Percentiles rank a stretch among this genome's conserved stretches.
Conservation (phyloP, 805 yeast genomes). For the Metschnikowia picachoensis region DNA sequence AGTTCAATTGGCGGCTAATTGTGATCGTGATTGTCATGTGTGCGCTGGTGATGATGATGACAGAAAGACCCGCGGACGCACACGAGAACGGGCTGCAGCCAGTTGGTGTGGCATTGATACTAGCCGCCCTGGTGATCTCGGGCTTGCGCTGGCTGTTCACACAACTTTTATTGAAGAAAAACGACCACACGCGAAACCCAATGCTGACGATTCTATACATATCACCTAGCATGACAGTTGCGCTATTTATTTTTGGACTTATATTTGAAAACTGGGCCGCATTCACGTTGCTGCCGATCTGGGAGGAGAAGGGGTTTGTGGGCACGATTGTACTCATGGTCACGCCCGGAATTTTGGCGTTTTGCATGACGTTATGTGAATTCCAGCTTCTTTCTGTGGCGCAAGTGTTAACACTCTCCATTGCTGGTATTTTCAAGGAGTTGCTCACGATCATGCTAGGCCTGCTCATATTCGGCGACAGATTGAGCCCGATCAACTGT, state of each 20-base stretch:
- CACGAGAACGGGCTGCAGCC: conserved; percentile 20
- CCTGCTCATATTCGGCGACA: conserved; percentile 68
- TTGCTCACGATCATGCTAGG: conserved; percentile 76
- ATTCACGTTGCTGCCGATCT: conserved; percentile 53
- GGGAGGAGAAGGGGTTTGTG: conserved; percentile 58
- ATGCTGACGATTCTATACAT: conserved; percentile 78
- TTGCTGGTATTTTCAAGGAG: conserved; percentile 93
- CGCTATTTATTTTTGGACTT: conserved; percentile 59
- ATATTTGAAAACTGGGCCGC: conserved; percentile 62
- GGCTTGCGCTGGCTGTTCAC: conserved; percentile 96
- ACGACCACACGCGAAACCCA: conserved; percentile 64
- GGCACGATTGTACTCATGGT: conserved; percentile 56
- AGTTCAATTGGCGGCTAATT: conserved; percentile 61
- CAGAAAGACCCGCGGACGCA: conserved; percentile 33
- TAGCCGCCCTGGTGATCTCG: conserved; percentile 74
- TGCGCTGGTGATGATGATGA: conserved; percentile 85
- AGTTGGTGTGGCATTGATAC: conserved; percentile 69
- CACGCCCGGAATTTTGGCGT: conserved; percentile 84
- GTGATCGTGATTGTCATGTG: conserved; percentile 77
- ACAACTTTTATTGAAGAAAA: conserved; percentile 67
- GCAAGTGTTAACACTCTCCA: conserved; percentile 77
- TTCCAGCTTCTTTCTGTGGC: conserved; percentile 78
- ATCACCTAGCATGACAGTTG: conserved; percentile 76
- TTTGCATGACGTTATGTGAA: conserved; percentile 85
- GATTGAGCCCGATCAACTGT: conserved; percentile 60